Base-by-base conservation (phyloP, 1,284 basidiomycete species). In the Apiotrichum brassicae region DNA sequence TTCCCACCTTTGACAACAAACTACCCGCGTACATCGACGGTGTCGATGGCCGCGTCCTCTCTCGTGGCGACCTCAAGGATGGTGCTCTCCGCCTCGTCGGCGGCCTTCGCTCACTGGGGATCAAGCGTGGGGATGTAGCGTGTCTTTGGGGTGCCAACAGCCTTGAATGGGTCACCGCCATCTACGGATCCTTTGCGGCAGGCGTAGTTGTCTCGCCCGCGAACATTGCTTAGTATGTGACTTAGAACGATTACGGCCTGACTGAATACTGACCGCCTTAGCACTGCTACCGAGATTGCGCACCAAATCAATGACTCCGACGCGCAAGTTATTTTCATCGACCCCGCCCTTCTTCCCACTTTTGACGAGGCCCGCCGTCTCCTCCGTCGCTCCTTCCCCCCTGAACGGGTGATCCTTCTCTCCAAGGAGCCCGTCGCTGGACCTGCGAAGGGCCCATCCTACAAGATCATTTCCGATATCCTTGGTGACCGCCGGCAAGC, bases 1-100 rank as follows among this genome's bases (percentile, higher is more conserved):
- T 66, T 18, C 57, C 67, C 33, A 66, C 64, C 37, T 53, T 66
- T 35, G 57, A 64, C 41, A 49, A 51, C 6, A 42, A 56, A 14
- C 57, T 71, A 3, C 77, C 78, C 7, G 84, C 84, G 0, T 86
- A 82, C 65, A 77, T 87, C 47, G 86, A 89, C 59, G 82, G 82
- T 0, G 68, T 73, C 2, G 79, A 83, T 0, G 83, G 81, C 0
- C 71, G 76, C 1, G 75, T 76, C 2, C 59, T 89, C 23, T 77
- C 82, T 0, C 79, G 86, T n/a, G 78, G 63, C 0, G 76, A 80
- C 26, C 67, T 85, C 20, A 78, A 77, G 23, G 66, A 77, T 18
- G 70, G 81, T n/a, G 76, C 83, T 0, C 72, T 84, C 9, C 73
- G 78, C 3, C 72, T 86, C 18, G 82, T 70, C 0, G 74, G 76